Percentiles rank a stretch among this genome's conserved stretches.
Conservation (phyloP, 768 basidiomycete species). For the Obba rivulosa region DNA sequence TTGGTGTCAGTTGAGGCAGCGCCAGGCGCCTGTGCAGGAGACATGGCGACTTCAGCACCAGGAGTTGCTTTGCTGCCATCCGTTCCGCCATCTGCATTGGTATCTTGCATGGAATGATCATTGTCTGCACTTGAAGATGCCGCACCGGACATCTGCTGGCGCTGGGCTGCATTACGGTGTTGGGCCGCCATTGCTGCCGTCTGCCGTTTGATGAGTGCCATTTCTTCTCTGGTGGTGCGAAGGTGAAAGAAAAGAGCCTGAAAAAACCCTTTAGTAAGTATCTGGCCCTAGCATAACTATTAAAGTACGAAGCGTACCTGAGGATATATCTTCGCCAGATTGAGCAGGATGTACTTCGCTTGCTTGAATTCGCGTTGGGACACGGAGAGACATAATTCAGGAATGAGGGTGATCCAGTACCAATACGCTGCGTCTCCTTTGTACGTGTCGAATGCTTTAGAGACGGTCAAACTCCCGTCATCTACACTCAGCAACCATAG, state of each 20-base stretch:
- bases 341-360: constrained; percentile 82
- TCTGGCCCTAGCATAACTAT: neutral
- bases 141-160: constrained; percentile 1
- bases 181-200: constrained; percentile 14
- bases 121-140: constrained; percentile 24
- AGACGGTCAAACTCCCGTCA: constrained; percentile 64
- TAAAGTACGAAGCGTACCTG: constrained; percentile 52
- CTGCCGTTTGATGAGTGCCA: constrained; percentile 42
- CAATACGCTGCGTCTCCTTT: constrained; percentile 95
- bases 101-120: constrained; percentile 26
- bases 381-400: constrained; percentile 86
- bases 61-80: neutral
- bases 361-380: constrained; percentile 91
- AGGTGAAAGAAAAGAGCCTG: constrained; percentile 95
- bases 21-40: neutral
- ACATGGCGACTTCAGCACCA: neutral
- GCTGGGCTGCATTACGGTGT: constrained; percentile 3
- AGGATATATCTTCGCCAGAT: constrained; percentile 86
- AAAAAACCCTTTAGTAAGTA: neutral
- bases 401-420: constrained; percentile 99
- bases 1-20: neutral
- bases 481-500: constrained; percentile 97
- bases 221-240: constrained; percentile 78
- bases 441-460: constrained; percentile 86
- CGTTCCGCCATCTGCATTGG: neutral